A percentile compares a stretch with the other conserved stretches of the same genome.
Evolutionary conservation across 2,329 filamentous ascomycete genomes (phyloP).

Genomic region (Periconia sp.): DNA sequence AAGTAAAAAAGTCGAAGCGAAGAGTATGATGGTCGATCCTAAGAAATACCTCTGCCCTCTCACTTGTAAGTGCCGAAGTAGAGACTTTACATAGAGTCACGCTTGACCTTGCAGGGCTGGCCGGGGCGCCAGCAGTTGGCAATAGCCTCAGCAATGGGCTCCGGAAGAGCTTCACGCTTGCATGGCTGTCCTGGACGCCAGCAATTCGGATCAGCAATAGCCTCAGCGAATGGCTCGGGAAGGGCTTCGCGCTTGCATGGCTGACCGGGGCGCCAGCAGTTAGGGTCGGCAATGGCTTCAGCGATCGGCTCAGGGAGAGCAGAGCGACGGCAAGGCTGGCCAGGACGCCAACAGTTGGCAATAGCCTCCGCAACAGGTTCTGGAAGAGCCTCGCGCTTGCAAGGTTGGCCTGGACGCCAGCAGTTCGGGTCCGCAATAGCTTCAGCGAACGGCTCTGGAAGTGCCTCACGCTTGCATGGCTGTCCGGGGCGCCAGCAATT

Average conservation of each 20-base stretch:
- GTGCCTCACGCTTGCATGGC: conserved; percentile 39
- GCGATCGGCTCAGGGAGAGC: conserved; percentile 37
- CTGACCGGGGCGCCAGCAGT: conserved; percentile 19
- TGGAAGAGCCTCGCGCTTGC: too few species aligned
- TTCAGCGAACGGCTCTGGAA: conserved; percentile 33
- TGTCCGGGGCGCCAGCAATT: conserved; percentile 26
- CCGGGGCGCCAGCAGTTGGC: conserved; percentile 21
- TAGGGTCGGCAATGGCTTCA: conserved; percentile 40
- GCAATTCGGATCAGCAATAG: conserved; percentile 13
- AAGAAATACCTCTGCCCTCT: too few species aligned
- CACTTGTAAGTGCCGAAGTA: too few species aligned
- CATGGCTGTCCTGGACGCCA: conserved; percentile 32
- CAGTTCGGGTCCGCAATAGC: conserved; percentile 14
- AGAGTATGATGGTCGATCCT: not conserved
- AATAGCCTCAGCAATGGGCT: conserved; percentile 23
- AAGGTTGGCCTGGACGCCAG: conserved; percentile 22
- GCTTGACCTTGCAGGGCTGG: conserved; percentile 24
- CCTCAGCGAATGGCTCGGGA: conserved; percentile 31
- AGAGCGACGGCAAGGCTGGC: conserved; percentile 39
- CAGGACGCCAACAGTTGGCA: conserved; percentile 37
- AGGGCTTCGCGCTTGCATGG: conserved; percentile 34
- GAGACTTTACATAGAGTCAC: too few species aligned
- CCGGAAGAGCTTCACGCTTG: conserved; percentile 40
- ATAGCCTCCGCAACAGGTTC: conserved; percentile 13
- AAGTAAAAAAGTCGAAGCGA: not conserved